Evolutionary conservation across 2,329 filamentous ascomycete genomes (phyloP).

Genomic region (Penicillium griseofulvum): DNA sequence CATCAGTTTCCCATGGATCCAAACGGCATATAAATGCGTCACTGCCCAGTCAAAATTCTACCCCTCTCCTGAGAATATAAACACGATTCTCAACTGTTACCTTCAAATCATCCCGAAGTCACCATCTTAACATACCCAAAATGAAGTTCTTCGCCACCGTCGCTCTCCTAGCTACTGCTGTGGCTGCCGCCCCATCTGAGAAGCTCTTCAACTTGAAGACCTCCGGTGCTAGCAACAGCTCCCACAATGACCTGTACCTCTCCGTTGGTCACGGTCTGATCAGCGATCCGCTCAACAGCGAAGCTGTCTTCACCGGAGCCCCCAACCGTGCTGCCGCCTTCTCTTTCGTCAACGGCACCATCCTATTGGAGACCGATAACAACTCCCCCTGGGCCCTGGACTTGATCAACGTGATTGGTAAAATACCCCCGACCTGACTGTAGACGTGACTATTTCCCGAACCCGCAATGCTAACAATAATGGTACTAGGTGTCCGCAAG

Average conservation of each 20-base stretch:
- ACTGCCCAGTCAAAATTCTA: not conserved
- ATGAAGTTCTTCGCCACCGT: conserved; percentile 32
- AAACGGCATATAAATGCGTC: conserved; percentile 6
- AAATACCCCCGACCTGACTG: not conserved
- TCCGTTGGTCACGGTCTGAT: conserved; percentile 6
- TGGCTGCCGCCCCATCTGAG: conserved; percentile 25
- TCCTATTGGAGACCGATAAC: conserved; percentile 9
- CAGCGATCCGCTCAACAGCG: conserved; percentile 16
- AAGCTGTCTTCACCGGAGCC: conserved; percentile 13
- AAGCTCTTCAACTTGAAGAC: conserved; percentile 17
- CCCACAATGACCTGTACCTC: conserved; percentile 16
- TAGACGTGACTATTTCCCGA: not conserved
- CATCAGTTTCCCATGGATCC: not conserved
- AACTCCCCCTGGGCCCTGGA: conserved; percentile 13
- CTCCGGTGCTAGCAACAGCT: conserved; percentile 18
- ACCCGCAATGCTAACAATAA: not conserved
- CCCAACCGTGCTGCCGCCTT: conserved; percentile 11
- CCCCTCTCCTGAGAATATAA: not conserved
- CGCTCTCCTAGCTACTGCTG: conserved; percentile 28
- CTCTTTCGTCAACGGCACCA: conserved; percentile 13
- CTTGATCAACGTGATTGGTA: conserved; percentile 11
- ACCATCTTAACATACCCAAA: not conserved
- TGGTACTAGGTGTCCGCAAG: conserved; percentile 5
- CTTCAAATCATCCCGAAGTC: not conserved
- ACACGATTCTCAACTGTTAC: not conserved